These are phyloP conservation scores for Leccinum ambiguum DNA, from an alignment of 1,284 basidiomycete species.

Conservation along the genomic window DNA sequence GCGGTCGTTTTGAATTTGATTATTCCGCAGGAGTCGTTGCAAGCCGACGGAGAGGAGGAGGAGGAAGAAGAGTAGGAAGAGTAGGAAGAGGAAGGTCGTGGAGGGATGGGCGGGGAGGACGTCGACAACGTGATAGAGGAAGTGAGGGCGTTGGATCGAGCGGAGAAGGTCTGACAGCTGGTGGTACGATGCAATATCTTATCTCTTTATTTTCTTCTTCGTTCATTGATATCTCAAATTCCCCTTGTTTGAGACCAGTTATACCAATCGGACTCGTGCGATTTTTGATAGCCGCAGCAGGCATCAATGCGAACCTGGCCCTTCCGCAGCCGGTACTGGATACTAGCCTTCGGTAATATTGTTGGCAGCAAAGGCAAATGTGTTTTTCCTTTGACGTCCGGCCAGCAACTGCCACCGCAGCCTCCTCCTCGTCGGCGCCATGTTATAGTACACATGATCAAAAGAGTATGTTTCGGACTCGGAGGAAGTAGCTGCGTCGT, in stretches of 20 bases:
- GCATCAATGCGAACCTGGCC: neutral
- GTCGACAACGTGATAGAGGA: conserved; percentile 27
- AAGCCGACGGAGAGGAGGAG: conserved; percentile 23
- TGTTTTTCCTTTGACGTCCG: too few species aligned
- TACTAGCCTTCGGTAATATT: neutral
- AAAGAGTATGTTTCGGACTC: too few species aligned
- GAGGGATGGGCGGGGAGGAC: conserved; percentile 25
- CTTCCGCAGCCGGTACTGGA: too few species aligned
- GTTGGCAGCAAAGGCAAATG: too few species aligned
- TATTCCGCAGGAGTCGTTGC: conserved; percentile 47
- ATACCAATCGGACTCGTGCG: neutral
- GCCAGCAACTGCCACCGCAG: too few species aligned
- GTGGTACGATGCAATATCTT: neutral
- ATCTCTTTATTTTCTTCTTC: neutral
- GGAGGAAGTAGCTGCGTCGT: too few species aligned
- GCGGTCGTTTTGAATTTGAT: conserved; percentile 67
- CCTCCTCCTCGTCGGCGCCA: too few species aligned
- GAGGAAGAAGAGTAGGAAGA: conserved; percentile 23
- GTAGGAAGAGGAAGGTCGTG: conserved; percentile 5
- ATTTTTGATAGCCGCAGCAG: neutral
- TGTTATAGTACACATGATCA: too few species aligned
- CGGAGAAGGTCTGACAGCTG: neutral
- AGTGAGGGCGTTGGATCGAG: neutral
- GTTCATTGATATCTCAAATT: neutral
- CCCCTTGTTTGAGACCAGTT: neutral